phyloP scores from a whole-genome alignment of 1,139 yeast species.

The Saccharomycopsis hybrid region DNA sequence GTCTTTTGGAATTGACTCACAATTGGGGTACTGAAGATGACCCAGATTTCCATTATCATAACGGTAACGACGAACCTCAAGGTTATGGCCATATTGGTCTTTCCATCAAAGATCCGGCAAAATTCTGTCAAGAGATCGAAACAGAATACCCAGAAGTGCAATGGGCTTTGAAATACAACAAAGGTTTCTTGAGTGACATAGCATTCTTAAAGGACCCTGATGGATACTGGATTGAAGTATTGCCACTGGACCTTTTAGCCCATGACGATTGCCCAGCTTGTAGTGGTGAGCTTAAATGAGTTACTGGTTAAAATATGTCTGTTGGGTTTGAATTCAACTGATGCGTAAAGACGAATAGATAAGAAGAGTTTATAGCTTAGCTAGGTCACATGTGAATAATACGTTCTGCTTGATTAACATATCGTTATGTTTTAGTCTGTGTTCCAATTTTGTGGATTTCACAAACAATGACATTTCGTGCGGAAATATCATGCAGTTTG shows the following conservation, averaged over 20 bases:
- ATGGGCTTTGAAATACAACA: constrained; percentile 51
- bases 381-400: no score
- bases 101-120: constrained; percentile 58
- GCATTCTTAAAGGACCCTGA: constrained; percentile 90
- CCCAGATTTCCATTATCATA: constrained; percentile 67
- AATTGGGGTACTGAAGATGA: constrained; percentile 93
- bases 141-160: constrained; percentile 36
- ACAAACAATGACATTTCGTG: no score
- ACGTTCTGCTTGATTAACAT: no score
- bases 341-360: no score
- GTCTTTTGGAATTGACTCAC: constrained; percentile 82
- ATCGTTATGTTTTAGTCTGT: no score
- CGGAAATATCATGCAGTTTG: no score
- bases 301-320: no score
- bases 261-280: constrained; percentile 18
- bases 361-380: no score
- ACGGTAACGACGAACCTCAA: constrained; percentile 70
- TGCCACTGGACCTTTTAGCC: constrained; percentile 31
- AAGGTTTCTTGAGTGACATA: constrained; percentile 50
- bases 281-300: constrained; percentile 6
- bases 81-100: constrained; percentile 88
- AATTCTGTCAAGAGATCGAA: constrained; percentile 48
- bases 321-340: no score
- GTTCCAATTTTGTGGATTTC: no score
- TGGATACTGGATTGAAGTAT: constrained; percentile 75